Conservation (phyloP, 495 filamentous ascomycete species). For the Lasiosphaeria hispida region DNA sequence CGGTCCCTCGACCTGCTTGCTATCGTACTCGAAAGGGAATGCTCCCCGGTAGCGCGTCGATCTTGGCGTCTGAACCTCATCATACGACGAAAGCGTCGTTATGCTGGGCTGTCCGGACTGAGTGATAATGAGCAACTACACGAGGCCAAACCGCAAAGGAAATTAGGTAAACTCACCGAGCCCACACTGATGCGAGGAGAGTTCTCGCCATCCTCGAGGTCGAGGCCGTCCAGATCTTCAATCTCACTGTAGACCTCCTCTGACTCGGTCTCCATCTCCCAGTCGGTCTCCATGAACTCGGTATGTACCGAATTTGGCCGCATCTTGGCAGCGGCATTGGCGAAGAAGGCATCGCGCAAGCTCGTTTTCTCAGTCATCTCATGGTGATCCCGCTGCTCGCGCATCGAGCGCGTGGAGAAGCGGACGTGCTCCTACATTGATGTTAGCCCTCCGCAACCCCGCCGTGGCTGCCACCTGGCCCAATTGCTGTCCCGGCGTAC, state of each 20-base stretch:
- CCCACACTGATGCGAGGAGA: slow-evolving; percentile 64
- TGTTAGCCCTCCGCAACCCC: slow-evolving; percentile 15
- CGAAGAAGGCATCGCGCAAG: slow-evolving; percentile 47
- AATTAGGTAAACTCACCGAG: slow-evolving; percentile 50
- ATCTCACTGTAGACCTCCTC: slow-evolving; percentile 50
- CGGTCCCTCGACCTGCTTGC: slow-evolving; percentile 72
- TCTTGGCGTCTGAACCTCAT: slow-evolving; percentile 68
- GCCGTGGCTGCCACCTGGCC: too few relatives aligned
- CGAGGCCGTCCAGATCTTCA: slow-evolving; percentile 34
- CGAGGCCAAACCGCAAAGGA: neutral
- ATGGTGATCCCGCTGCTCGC: slow-evolving; percentile 16
- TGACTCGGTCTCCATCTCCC: slow-evolving; percentile 55
- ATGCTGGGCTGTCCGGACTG: slow-evolving; percentile 63
- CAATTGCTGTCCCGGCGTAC: slow-evolving; percentile 13
- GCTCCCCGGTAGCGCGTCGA: slow-evolving; percentile 43
- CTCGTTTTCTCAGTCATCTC: slow-evolving; percentile 50
- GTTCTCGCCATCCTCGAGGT: slow-evolving; percentile 57
- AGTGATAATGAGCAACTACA: slow-evolving; percentile 25
- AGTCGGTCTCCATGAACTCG: slow-evolving; percentile 74
- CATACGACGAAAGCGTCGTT: slow-evolving; percentile 73
- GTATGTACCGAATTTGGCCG: slow-evolving; percentile 64
- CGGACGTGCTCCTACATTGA: slow-evolving; percentile 24
- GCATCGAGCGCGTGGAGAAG: slow-evolving; percentile 18
- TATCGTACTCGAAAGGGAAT: slow-evolving; percentile 33
- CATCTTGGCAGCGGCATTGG: slow-evolving; percentile 32